Percentiles rank a stretch among this genome's conserved stretches.
phyloP scores from a whole-genome alignment of 176 grass and related monocot genomes.

The Hordeum marinum region DNA sequence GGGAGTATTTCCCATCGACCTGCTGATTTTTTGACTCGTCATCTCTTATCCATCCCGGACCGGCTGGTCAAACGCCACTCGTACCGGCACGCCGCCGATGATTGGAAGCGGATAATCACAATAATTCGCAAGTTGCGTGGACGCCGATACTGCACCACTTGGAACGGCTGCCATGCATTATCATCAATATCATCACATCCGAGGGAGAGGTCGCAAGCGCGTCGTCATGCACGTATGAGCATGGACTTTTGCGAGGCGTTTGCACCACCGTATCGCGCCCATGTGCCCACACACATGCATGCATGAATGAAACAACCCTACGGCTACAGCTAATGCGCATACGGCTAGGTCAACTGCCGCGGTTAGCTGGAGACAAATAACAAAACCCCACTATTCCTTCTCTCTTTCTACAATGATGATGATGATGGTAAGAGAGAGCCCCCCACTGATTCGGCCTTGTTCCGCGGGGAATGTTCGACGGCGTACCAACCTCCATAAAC shows the following conservation, averaged over 20 bases:
- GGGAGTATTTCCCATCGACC: neutral
- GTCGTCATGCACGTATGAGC: neutral
- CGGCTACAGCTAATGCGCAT: constrained; percentile 7
- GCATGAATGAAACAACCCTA: neutral
- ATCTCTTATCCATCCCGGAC: neutral
- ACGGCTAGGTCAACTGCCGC: constrained; percentile 29
- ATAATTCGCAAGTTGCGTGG: constrained; percentile 24
- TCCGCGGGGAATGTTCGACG: constrained; percentile 31
- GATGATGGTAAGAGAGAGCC: neutral
- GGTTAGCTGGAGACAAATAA: constrained; percentile 26
- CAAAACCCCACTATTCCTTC: neutral
- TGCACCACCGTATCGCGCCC: constrained; percentile 13
- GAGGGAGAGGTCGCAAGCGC: neutral
- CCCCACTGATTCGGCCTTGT: constrained; percentile 10
- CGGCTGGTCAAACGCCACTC: neutral
- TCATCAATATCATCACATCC: neutral
- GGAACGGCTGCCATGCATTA: neutral
- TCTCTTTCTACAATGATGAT: neutral
- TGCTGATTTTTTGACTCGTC: neutral
- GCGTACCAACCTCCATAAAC: neutral
- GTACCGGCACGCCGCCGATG: neutral
- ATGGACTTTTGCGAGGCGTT: constrained; percentile 21
- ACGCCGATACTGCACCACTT: constrained; percentile 22
- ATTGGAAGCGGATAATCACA: constrained; percentile 16
- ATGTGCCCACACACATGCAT: constrained; percentile 41